phyloP scores from a whole-genome alignment of 306 rosid species.

The Aeschynomene evenia region DNA sequence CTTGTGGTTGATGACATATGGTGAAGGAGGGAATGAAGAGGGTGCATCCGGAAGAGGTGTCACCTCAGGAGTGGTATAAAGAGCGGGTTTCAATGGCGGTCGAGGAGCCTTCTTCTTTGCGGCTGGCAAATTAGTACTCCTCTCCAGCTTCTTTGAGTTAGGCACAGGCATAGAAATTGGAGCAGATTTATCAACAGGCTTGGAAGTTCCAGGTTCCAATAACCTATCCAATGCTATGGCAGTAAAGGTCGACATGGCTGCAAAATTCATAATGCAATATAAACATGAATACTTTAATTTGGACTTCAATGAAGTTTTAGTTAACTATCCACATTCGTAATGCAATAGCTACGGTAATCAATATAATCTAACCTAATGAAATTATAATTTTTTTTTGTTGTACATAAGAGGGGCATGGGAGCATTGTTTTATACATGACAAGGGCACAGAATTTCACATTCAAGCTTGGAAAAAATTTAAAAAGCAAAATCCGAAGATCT shows the following conservation, averaged over 20 bases:
- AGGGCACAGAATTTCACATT: background rate
- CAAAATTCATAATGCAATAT: slow-evolving; percentile 35
- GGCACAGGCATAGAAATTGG: slow-evolving; percentile 58
- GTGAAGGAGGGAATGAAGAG: slow-evolving; percentile 85
- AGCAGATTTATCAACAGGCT: slow-evolving; percentile 58
- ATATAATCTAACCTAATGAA: background rate
- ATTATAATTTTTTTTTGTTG: background rate
- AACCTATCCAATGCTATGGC: slow-evolving; percentile 85
- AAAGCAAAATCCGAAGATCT: background rate
- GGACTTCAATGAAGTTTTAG: background rate
- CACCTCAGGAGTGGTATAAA: slow-evolving; percentile 84
- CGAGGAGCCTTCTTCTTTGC: slow-evolving; percentile 47
- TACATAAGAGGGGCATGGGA: background rate
- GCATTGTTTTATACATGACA: background rate
- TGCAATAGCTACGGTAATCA: slow-evolving; percentile 5
- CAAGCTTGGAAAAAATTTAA: background rate
- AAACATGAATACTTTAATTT: background rate
- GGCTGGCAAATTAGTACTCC: slow-evolving; percentile 50
- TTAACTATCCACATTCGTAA: slow-evolving; percentile 3
- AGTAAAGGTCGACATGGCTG: slow-evolving; percentile 81
- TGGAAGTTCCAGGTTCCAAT: slow-evolving; percentile 76
- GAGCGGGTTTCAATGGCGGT: slow-evolving; percentile 75
- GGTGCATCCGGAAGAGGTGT: slow-evolving; percentile 85
- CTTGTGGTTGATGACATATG: slow-evolving; percentile 89
- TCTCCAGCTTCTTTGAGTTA: slow-evolving; percentile 44